These are phyloP conservation scores for Russula lepida DNA, from an alignment of 768 basidiomycete genomes.

Conservation along the genomic window DNA sequence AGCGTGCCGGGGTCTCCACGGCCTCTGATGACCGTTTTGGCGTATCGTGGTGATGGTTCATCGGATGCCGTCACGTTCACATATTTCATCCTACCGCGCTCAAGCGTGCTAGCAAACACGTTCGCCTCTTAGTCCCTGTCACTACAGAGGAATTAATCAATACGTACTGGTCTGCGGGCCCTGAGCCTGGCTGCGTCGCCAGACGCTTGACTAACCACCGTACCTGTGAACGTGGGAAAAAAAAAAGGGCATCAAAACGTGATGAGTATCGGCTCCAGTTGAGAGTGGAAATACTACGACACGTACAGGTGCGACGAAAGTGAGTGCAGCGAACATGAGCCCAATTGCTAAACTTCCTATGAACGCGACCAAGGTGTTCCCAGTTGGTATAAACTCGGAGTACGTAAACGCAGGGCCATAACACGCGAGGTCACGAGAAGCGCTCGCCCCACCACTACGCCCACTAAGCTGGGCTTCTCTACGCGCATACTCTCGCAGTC, in stretches of 20 bases:
- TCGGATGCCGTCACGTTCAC: conserved; percentile 66
- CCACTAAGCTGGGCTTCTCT: neutral
- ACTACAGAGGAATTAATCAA: neutral
- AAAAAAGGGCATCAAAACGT: neutral
- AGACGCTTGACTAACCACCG: conserved; percentile 48
- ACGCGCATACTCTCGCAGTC: conserved; percentile 34
- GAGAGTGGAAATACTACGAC: neutral
- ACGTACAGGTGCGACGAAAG: conserved; percentile 26
- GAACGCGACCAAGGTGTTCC: conserved; percentile 34
- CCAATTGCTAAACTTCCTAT: conserved; percentile 31
- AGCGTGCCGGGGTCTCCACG: conserved; percentile 74
- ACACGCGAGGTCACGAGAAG: conserved; percentile 3
- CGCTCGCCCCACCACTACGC: neutral
- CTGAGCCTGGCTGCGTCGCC: conserved; percentile 47
- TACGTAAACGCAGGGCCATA: conserved; percentile 75
- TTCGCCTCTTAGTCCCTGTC: neutral
- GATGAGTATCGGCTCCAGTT: neutral
- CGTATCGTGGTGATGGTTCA: conserved; percentile 33
- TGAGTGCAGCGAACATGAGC: conserved; percentile 7
- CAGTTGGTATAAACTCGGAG: conserved; percentile 53
- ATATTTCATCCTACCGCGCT: conserved; percentile 51
- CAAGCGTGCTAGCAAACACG: conserved; percentile 36
- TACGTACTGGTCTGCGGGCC: conserved; percentile 57
- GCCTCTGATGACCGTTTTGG: conserved; percentile 54
- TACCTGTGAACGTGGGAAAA: conserved; percentile 37